Evolutionary conservation across 768 basidiomycete species (phyloP), one percentile per base, ranked within the genome.

Genomic region (Lactarius trivialis): DNA sequence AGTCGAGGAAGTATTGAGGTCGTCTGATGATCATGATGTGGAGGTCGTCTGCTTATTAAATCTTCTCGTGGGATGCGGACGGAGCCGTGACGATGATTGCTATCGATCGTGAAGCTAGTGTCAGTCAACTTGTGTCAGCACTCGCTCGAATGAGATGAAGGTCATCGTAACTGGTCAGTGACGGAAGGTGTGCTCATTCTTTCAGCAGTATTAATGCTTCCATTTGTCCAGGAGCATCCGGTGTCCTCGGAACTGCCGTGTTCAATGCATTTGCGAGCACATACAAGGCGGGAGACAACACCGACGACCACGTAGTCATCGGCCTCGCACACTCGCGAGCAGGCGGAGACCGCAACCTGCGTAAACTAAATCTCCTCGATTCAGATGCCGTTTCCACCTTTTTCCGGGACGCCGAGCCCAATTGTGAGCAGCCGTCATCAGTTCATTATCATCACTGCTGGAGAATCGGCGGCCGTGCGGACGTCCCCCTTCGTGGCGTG

Each of bases 231-330:
- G 94, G 94, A 65, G 94, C 94, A 60, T 95, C 93, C 37, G 96
- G 96, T 32, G 82, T 98, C 9, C 82, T 98, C 12, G 96, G 96
- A 11, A 78, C 87, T 7, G 91, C 91, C 0, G 83, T 96, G 9
- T 82, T 81, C 70, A 71, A 77, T 28, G 85, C 88, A 2, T 93
- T 94, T 21, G 43, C 50, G 78, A 76, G 78, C 39, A 68, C 69
- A 12, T 65, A 74, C 7, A 70, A 70, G 39, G 39, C 39, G 19
- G 39, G 8, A 17, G 39, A 17, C 19, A 5, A 24, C 24, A 24
- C 45, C 12, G 45, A 48, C 11, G 61, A 63, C 21, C 70, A 75
- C 60, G 75, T 80, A 66, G 82, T 88, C 49, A 74, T 87, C 56
- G 86, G 86, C 1, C 81, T 95, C n/a, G 86, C 89, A 4, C 79